Conservation (phyloP, 179 eudicot species). For the Sideroxylon spinosum region DNA sequence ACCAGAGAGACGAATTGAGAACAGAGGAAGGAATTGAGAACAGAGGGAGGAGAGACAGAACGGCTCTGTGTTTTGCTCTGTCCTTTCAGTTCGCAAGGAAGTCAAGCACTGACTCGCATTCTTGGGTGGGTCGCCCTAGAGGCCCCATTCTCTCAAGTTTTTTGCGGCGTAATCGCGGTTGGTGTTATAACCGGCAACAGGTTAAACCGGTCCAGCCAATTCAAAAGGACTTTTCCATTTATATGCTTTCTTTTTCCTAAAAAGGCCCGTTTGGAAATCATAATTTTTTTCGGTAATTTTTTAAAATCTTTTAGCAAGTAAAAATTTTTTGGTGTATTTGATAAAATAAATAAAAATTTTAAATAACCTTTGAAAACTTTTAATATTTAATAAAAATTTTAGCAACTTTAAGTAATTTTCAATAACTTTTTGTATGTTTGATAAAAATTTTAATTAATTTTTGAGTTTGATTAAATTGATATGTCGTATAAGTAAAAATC, state of each 20-base stretch:
- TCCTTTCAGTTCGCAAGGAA: not conserved
- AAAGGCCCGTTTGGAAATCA: too few species aligned
- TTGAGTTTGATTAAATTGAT: too few species aligned
- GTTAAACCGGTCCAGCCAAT: slow-evolving; percentile 1
- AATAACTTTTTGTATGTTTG: too few species aligned
- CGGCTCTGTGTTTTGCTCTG: slow-evolving; percentile 21
- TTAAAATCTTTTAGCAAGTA: too few species aligned
- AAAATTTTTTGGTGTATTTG: too few species aligned
- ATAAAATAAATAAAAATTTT: too few species aligned
- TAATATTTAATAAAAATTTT: too few species aligned
- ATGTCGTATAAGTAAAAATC: too few species aligned
- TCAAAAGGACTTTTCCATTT: not conserved
- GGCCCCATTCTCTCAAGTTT: not conserved
- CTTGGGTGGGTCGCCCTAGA: not conserved
- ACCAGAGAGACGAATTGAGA: slow-evolving; percentile 9
- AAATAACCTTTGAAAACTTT: too few species aligned
- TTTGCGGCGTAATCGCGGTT: not conserved
- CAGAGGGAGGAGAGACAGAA: slow-evolving; percentile 8
- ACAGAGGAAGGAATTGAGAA: slow-evolving; percentile 16
- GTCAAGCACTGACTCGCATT: not conserved
- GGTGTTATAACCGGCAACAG: not conserved
- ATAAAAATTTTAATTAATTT: too few species aligned
- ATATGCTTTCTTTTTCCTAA: not conserved
- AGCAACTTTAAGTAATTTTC: too few species aligned
- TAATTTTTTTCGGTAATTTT: too few species aligned